A percentile compares a stretch with the other conserved stretches of the same genome.
phyloP scores from a whole-genome alignment of 305 asterid genomes.

The Solanum aculeatissimum region DNA sequence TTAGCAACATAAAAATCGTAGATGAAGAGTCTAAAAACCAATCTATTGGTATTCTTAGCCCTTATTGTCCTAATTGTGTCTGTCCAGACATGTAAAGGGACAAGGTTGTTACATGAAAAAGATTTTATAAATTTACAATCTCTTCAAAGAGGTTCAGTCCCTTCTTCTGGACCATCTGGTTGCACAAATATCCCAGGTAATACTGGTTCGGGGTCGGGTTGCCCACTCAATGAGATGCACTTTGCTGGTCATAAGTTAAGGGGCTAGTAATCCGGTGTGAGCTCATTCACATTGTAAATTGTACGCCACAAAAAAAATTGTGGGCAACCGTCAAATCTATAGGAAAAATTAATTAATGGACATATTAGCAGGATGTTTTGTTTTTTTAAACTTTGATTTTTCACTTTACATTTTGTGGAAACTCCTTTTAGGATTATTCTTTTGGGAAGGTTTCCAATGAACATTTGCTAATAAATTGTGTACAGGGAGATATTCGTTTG shows the following conservation, averaged over 20 bases:
- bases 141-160: slow-evolving; percentile 32
- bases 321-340: neutral
- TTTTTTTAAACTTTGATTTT: neutral
- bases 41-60: neutral
- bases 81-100: slow-evolving; percentile 7
- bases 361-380: neutral
- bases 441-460: neutral
- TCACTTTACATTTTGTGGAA: neutral
- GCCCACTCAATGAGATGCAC: slow-evolving; percentile 19
- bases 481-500: neutral
- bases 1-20: neutral
- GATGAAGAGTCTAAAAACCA: neutral
- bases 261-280: neutral
- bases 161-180: slow-evolving; percentile 48
- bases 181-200: slow-evolving; percentile 52
- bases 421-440: neutral
- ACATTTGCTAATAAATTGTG: neutral
- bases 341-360: neutral
- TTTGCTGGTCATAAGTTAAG: slow-evolving; percentile 1
- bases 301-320: neutral
- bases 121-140: neutral
- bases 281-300: neutral
- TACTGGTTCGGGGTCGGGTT: slow-evolving; percentile 19
- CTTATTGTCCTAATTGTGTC: slow-evolving; percentile 10
- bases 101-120: slow-evolving; percentile 21